Evolutionary conservation across 257 asterid genomes (phyloP).

Genomic region (Penstemon eatonii): DNA sequence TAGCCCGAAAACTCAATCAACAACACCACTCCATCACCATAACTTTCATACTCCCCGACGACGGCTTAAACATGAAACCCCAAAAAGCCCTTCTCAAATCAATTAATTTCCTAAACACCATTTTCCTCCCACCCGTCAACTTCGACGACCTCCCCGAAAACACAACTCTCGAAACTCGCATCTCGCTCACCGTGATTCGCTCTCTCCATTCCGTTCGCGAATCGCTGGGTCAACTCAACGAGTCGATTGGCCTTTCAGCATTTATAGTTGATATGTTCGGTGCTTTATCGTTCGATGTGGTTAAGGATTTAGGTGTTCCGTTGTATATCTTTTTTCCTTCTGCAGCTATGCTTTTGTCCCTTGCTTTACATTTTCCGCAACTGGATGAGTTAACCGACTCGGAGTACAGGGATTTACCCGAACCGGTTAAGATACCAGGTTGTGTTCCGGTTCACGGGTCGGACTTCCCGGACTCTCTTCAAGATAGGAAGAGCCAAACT

Average conservation of each 20-base stretch:
- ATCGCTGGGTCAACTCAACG: neutral
- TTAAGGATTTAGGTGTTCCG: constrained; percentile 36
- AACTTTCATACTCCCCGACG: constrained; percentile 44
- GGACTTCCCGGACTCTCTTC: constrained; percentile 47
- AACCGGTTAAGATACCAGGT: constrained; percentile 58
- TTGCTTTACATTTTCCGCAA: constrained; percentile 35
- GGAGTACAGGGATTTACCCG: constrained; percentile 48
- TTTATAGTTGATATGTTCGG: constrained; percentile 58
- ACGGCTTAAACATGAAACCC: constrained; percentile 11
- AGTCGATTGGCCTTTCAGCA: constrained; percentile 34
- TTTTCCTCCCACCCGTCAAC: constrained; percentile 43
- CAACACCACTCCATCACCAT: constrained; percentile 31
- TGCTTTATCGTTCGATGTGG: constrained; percentile 41
- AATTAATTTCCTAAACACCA: constrained; percentile 24
- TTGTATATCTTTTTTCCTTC: constrained; percentile 44
- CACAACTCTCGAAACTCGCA: constrained; percentile 35
- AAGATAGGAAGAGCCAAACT: constrained; percentile 39
- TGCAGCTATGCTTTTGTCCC: constrained; percentile 46
- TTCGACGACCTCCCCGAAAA: constrained; percentile 36
- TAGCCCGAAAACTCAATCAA: constrained; percentile 43
- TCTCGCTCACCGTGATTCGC: constrained; percentile 34
- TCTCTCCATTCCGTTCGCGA: constrained; percentile 39
- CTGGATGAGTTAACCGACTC: constrained; percentile 36
- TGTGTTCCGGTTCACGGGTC: constrained; percentile 43
- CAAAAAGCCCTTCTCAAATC: constrained; percentile 4